Base-by-base conservation (phyloP, 768 basidiomycete genomes). In the Hypsizygus marmoreus region DNA sequence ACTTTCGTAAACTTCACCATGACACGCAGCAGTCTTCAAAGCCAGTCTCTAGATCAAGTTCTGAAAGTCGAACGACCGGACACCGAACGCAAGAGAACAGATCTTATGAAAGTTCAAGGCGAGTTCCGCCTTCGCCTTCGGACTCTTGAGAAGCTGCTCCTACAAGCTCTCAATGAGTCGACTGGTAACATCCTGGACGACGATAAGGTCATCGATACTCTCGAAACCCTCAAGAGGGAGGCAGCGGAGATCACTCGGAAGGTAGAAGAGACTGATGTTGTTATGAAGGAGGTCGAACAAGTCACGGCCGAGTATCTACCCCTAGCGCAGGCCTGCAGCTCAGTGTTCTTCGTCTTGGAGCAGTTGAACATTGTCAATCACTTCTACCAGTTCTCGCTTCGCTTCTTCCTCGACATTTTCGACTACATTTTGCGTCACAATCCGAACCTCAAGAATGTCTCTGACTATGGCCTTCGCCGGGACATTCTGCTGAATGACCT, bases 391-490 rank as follows among this genome's bases (percentile, higher is more conserved):
- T 99, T 99, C 76, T 98, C 97, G 2, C 78, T 99, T 35, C 86
- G 77, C 22, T 97, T 95, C 78, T 99, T 99, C 88, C 80, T 98
- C 48, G 95, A 97, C 63, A 95, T 97, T 60, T 99, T 99, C 69
- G 92, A 98, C 69, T 91, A 88, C 57, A 84, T 95, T 47, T 80
- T 98, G 6, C 87, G 88, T 54, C 86, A 89, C 57, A 97, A 98
- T 61, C 94, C 95, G 9, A 88, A 93, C 63, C 79, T 98, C 51
- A 84, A 79, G 64, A 81, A 79, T 48, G 76, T 95, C 46, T 74
- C 82, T 17, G 93, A 97, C 51, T 69, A 92, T 45, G 71, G 73
- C 39, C 70, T 68, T 32, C 85, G 97, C 9, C 81, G 91, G 26
- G 79, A 86, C 35, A 88, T 95, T 42, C 72, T 99, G 16, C 69